A percentile compares a stretch with the other conserved stretches of the same genome.
These are phyloP conservation scores for Pyricularia grisea DNA, from an alignment of 2,329 filamentous ascomycete genomes.

Conservation along the genomic window DNA sequence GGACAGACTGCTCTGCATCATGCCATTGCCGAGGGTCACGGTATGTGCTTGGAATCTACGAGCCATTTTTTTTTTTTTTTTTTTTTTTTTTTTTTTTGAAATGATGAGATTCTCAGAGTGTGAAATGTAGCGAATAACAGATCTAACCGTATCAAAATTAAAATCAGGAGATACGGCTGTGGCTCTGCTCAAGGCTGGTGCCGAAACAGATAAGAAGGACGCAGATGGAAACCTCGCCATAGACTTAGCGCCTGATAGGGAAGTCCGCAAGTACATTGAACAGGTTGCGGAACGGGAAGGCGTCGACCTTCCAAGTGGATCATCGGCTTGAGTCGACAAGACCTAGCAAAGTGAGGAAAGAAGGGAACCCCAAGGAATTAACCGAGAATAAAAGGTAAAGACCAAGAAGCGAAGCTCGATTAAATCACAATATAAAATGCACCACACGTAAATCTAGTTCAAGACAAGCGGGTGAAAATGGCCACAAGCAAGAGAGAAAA, in stretches of 20 bases:
- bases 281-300: conserved; percentile 77
- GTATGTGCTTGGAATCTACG: conserved; percentile 25
- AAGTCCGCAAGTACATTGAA: conserved; percentile 69
- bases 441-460: neutral
- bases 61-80: neutral
- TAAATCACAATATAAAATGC: conserved; percentile 6
- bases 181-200: conserved; percentile 72
- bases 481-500: neutral
- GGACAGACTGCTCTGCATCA: conserved; percentile 90
- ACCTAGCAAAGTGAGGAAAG: neutral
- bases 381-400: neutral
- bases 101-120: neutral
- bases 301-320: conserved; percentile 42
- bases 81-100: neutral
- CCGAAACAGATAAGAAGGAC: conserved; percentile 72
- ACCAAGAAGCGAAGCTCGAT: neutral
- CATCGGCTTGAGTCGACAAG: neutral
- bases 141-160: neutral
- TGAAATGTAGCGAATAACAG: neutral
- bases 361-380: neutral
- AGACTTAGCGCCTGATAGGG: conserved; percentile 76
- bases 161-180: conserved; percentile 66
- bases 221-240: conserved; percentile 61
- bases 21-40: conserved; percentile 66
- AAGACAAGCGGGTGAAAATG: neutral